Evolutionary conservation across 208 protist species (phyloP), one percentile per base, ranked within the genome.

Genomic region (Angomonas deanei): DNA sequence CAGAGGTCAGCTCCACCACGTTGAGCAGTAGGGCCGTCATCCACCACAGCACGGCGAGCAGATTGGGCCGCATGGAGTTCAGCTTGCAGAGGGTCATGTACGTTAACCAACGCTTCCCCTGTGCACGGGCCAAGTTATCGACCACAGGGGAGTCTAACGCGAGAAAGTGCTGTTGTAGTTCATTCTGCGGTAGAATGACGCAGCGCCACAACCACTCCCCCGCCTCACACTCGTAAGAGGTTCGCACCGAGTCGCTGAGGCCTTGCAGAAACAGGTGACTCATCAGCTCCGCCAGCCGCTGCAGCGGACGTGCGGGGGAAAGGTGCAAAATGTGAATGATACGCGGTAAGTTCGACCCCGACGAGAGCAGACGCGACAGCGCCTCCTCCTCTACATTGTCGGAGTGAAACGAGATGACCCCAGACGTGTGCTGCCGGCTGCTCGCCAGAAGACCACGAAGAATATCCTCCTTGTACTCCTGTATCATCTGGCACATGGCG

Each of bases 11-110:
- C 0, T 74, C 21, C 27, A 73, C 77, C 11, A 87, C 72, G 55
- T 91, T 78, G 0, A 68, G 59, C 15, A 88, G 31, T 57, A 87
- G 50, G 1, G 80, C 76, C 46, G 42, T 68, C 64, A 87, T 60
- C 83, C 87, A 90, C 87, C 83, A 91, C 52, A 38, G 15, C 28
- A 54, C 56, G 3, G 32, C 34, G 33, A 48, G 55, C 48, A 64
- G 61, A 3, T 63, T 28, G n/a, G 36, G 26, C 33, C 61, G 27
- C 50, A 82, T 33, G 42, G 74, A 74, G 13, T 17, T 27, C 74
- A 79, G 88, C 48, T 69, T 64, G 57, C 76, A 86, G 26, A 52
- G 54, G 11, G 61, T 58, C 48, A 91, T 68, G 8, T 88, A 59
- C 28, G 24, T 49, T 58, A 84, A 64, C 88, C 88, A 94, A 1